Base-by-base conservation (phyloP, 1,284 basidiomycete genomes). In the Leccinum pallidistipes region DNA sequence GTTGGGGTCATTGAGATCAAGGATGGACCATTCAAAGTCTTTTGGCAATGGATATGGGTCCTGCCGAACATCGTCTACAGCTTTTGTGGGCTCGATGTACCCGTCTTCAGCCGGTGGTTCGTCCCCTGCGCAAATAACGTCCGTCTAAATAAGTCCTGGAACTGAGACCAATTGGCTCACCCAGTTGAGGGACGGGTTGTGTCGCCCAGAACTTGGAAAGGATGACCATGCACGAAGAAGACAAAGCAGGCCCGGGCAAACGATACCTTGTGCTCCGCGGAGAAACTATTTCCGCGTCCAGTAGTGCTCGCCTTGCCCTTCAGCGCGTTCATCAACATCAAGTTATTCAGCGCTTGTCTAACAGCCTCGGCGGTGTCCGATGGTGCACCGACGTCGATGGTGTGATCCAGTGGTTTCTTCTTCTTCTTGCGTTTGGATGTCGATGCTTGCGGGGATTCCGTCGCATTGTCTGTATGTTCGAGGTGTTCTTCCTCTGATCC, bases 181-280 rank as follows among this genome's bases (percentile, higher is more conserved):
- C 91, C 63, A 86, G 78, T 71, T 97, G 94, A 52, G 92, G 91
- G 8, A 99, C 97, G 3, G 97, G 97, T 76, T 98, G 95, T 4
- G 95, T 97, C 50, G 82, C 86, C 95, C 95, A 98, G 78, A 98
- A 98, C 94, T 95, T 63, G 40, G 51, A 50, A 58, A 38, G 49
- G 47, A 55, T 56, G 31, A 57, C 60, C 63, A 63, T 55, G 50
- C 59, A 53, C 34, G 56, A 55, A 34, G 43, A 58, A 50, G 63
- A 49, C 31, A 21, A 52, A 32, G 60, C 32, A 38, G n/a, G 18
- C 36, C 18, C 34, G 32, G 59, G 18, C n/a, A 55, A 55, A 52
- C 68, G 80, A 56, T 66, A 92, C 94, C 82, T 97, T 97, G 76
- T 97, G 94, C 70, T 91, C 89, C 31, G 90, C 92, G 68, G 90